A percentile compares a stretch with the other conserved stretches of the same genome.
These are phyloP conservation scores for Globisporangium nunn DNA, from an alignment of 352 stramenopile species.

Conservation along the genomic window DNA sequence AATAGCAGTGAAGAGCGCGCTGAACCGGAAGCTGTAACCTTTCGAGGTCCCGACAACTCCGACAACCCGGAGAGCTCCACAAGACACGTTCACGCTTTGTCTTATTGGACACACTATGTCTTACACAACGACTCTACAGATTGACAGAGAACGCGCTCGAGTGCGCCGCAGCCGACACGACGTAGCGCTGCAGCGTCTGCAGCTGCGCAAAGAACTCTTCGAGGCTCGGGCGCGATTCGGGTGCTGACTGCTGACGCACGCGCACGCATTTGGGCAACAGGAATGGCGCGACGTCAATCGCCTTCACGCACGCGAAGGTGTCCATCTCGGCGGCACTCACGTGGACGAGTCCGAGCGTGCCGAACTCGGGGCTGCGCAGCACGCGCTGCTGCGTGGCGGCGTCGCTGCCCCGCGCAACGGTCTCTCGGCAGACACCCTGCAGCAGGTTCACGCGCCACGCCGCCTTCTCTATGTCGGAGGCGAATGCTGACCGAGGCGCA, in stretches of 20 bases:
- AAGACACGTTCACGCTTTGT: no score
- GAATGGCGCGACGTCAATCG: constrained; percentile 24
- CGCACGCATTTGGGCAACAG: constrained; percentile 38
- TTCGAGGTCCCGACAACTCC: no score
- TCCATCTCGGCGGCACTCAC: constrained; percentile 23
- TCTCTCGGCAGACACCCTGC: constrained; percentile 29
- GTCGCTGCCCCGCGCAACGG: constrained; percentile 12
- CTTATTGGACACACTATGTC: not conserved
- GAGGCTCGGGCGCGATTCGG: constrained; percentile 18
- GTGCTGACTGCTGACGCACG: constrained; percentile 3
- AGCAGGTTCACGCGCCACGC: constrained; percentile 39
- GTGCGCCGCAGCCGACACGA: constrained; percentile 23
- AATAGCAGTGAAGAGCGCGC: no score
- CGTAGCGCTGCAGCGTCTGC: constrained; percentile 32
- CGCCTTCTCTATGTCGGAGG: constrained; percentile 22
- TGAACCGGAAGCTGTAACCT: no score
- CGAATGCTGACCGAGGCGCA: constrained; percentile 29
- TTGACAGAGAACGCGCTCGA: constrained; percentile 26
- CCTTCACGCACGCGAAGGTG: constrained; percentile 25
- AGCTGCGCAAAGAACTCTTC: constrained; percentile 60
- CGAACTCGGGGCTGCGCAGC: constrained; percentile 19
- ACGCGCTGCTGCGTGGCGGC: constrained; percentile 7
- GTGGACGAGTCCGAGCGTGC: constrained; percentile 35
- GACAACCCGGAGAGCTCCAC: no score
- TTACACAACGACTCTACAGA: not conserved